phyloP scores from a whole-genome alignment of 2,329 filamentous ascomycete genomes.

The Colletotrichum sp. region DNA sequence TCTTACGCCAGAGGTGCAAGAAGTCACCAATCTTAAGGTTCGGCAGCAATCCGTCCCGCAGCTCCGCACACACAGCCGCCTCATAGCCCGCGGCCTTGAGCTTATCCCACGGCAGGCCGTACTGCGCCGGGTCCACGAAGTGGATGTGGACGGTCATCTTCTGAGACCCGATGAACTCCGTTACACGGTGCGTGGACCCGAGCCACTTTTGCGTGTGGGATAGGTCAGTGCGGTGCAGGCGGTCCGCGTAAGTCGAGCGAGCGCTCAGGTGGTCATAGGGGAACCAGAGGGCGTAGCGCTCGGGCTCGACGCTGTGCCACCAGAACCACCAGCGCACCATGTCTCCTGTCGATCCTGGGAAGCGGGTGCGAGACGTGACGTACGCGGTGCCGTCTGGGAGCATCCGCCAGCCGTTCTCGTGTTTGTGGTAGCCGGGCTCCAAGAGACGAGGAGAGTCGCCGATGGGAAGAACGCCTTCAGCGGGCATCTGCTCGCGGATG shows the following conservation, averaged over 20 bases:
- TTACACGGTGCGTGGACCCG: conserved; percentile 16
- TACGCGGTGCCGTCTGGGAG: conserved; percentile 9
- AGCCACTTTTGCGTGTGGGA: conserved; percentile 20
- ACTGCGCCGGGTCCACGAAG: conserved; percentile 14
- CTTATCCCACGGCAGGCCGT: conserved; percentile 14
- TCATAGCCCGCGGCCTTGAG: conserved; percentile 9
- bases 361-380: conserved; percentile 12
- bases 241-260: conserved; percentile 9
- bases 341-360: conserved; percentile 12
- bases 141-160: conserved; percentile 14
- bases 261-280: conserved; percentile 9
- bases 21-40: conserved; percentile 18
- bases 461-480: neutral
- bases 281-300: conserved; percentile 19
- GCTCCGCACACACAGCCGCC: conserved; percentile 4
- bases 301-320: conserved; percentile 20
- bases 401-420: conserved; percentile 13
- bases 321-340: conserved; percentile 21
- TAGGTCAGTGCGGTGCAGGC: conserved; percentile 9
- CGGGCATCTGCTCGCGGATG: conserved; percentile 3
- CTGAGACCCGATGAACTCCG: conserved; percentile 7
- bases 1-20: conserved; percentile 14
- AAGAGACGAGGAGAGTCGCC: neutral
- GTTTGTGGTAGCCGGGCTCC: conserved; percentile 5
- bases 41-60: neutral